Base-by-base conservation (phyloP, 495 filamentous ascomycete genomes). In the Aspergillus taichungensis region DNA sequence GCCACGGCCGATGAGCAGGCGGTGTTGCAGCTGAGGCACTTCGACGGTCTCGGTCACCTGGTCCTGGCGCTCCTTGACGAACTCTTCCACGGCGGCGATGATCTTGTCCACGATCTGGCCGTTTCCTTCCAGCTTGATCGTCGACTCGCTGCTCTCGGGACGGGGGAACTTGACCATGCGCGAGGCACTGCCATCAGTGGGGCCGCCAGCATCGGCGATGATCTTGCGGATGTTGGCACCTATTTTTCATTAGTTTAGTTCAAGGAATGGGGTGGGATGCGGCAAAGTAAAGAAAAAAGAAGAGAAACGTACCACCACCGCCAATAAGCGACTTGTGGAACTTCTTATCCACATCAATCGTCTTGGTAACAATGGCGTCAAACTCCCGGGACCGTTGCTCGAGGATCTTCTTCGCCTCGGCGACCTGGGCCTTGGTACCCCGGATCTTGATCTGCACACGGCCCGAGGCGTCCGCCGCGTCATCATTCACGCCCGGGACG, bases 111-210 rank as follows among this genome's bases (percentile, higher is more conserved):
- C 92, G 33, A 99, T 73, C 37, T 77, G 75, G 38, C 78, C 76
- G 45, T 80, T 78, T 33, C 92, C 92, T 64, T 95, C 88, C 11
- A 99, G 75, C 53, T 78, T 84, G 60, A 99, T 94, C 24, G 77
- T 75, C 49, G 83, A 84, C n/a, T 83, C 87, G n/a, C 55, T 67
- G 55, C 72, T 74, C 33, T 91, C 87, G 3, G 80, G 69, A 30
- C 86, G 86, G 18, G 92, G 92, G 73, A 99, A 96, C 56, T 87
- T 86, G 49, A 99, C 86, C 54, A 87, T 84, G 38, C 88, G 85
- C 29, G 86, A 84, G 44, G 87, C 83, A 13, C 83, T 79, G 38
- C 80, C 75, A 52, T 95, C 88, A 53, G 86, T 84, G 13, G 89
- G 87, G 8, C 94, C 92, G 40, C 92, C 92, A 30, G 92, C 89